Evolutionary conservation across 805 yeast genomes (phyloP), one percentile per base, ranked within the genome.

Genomic region (Lipomyces orientalis): DNA sequence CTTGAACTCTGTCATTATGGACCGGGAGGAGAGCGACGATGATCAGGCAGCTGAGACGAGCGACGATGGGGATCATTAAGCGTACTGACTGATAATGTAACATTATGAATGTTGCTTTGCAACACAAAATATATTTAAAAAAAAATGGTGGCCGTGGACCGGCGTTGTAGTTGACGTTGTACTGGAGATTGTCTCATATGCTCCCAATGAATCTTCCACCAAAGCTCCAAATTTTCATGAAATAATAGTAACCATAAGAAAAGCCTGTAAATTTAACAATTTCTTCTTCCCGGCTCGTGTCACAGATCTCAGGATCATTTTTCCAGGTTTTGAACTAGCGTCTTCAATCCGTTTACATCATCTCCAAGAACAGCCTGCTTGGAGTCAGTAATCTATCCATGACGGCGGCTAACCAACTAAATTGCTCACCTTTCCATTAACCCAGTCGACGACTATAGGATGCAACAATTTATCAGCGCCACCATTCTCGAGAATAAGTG

Each of bases 401-500:
- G 8, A 2, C n/a, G n/a, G 52, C 12, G 37, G 1, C 7, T n/a
- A 19, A 56, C 12, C 12, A 33, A 22, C 12, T 8, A 22, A 35
- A 7, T 5, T 33, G 16, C 66, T 22, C 49, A 72, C 72, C 58
- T 65, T 63, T 25, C 75, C 75, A 22, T 69, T 67, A 9, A 64
- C 57, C 75, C 75, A 72, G 54, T 71, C 74, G 49, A 72, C 68
- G 8, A 68, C 69, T 61, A 72, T 65, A 6, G 75, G 75, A 12
- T 70, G 55, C 34, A 65, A 54, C 2, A 71, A 31, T 14, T 25
- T 56, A 14, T 58, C 49, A 10, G 69, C 35, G 25, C 64, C 67
- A 22, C 60, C 64, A n/a, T 14, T 16, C 34, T 64, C 62, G 46
- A 69, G 25, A 33, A 69, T 59, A 9, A 57, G 22, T n/a, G 71